Evolutionary conservation across 441 rosid species (phyloP).

Genomic region (Erodium texanum): DNA sequence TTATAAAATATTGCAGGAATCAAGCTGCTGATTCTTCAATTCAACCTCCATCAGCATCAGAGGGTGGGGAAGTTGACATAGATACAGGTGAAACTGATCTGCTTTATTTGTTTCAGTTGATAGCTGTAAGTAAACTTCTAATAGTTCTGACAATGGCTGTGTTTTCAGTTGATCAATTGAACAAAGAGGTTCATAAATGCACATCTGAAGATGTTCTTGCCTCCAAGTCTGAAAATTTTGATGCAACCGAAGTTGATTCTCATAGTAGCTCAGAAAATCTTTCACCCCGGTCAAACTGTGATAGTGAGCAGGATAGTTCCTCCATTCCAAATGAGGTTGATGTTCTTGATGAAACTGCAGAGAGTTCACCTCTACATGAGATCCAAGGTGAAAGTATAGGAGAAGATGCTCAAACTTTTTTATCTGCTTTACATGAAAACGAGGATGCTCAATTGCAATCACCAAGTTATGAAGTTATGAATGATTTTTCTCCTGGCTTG

Average conservation of each 20-base stretch:
- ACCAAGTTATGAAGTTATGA: constrained; percentile 19
- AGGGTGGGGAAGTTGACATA: constrained; percentile 16
- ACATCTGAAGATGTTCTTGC: constrained; percentile 14
- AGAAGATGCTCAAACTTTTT: constrained; percentile 45
- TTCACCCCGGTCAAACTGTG: constrained; percentile 19
- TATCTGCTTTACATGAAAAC: constrained; percentile 37
- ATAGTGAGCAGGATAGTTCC: constrained; percentile 17
- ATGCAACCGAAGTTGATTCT: constrained; percentile 20
- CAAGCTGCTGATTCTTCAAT: constrained; percentile 27
- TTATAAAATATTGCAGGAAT: constrained; percentile 31
- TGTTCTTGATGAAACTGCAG: constrained; percentile 32
- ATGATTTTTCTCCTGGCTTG: constrained; percentile 27
- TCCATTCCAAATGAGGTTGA: constrained; percentile 18
- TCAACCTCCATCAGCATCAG: constrained; percentile 25
- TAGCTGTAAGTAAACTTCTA: constrained; percentile 17
- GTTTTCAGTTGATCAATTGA: constrained; percentile 19
- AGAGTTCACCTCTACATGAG: constrained; percentile 25
- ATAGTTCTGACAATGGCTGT: constrained; percentile 15
- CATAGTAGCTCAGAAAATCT: constrained; percentile 18
- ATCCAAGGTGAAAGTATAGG: constrained; percentile 24
- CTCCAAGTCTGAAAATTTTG: constrained; percentile 16
- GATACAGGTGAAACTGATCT: constrained; percentile 20
- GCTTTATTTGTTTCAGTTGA: constrained; percentile 15
- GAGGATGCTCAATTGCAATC: constrained; percentile 21
- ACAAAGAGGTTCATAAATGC: constrained; percentile 17